Conservation (phyloP, 805 yeast genomes). For the Alloascoidea hylecoeti region DNA sequence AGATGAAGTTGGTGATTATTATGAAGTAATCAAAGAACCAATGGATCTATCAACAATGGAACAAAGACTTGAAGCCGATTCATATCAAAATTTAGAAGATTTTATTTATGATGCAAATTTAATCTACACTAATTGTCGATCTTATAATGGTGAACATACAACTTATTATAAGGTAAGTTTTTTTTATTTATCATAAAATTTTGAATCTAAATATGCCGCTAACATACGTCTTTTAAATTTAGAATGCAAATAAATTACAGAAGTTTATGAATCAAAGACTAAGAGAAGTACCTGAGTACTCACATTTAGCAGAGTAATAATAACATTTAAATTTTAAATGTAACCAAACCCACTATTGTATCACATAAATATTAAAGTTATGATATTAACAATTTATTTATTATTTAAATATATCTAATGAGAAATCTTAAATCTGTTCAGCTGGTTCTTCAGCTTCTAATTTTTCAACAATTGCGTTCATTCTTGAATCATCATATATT, state of each 20-base stretch:
- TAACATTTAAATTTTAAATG: conserved; percentile 5
- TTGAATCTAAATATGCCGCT: not conserved
- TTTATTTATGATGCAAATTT: conserved; percentile 80
- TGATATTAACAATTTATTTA: too few species aligned
- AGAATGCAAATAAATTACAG: conserved; percentile 87
- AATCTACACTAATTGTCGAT: conserved; percentile 81
- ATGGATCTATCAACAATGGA: conserved; percentile 98
- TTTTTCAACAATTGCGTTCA: conserved; percentile 65
- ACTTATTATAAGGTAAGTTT: conserved; percentile 57
- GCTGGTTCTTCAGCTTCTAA: conserved; percentile 54
- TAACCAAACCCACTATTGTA: conserved; percentile 2
- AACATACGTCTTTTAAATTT: too few species aligned
- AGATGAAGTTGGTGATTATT: conserved; percentile 93
- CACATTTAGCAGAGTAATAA: conserved; percentile 54
- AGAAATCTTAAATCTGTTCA: not conserved
- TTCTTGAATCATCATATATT: conserved; percentile 70
- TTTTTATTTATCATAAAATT: not conserved
- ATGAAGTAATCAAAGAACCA: conserved; percentile 92
- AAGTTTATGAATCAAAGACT: conserved; percentile 73
- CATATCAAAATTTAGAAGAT: conserved; percentile 81
- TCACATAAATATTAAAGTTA: not conserved
- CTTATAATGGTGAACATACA: conserved; percentile 87
- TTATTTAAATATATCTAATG: not conserved
- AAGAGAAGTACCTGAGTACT: conserved; percentile 84
- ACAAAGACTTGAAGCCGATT: conserved; percentile 79